Percentiles rank a stretch among this genome's conserved stretches.
Conservation (phyloP, 2,329 filamentous ascomycete genomes). For the Alternaria ventricosa region DNA sequence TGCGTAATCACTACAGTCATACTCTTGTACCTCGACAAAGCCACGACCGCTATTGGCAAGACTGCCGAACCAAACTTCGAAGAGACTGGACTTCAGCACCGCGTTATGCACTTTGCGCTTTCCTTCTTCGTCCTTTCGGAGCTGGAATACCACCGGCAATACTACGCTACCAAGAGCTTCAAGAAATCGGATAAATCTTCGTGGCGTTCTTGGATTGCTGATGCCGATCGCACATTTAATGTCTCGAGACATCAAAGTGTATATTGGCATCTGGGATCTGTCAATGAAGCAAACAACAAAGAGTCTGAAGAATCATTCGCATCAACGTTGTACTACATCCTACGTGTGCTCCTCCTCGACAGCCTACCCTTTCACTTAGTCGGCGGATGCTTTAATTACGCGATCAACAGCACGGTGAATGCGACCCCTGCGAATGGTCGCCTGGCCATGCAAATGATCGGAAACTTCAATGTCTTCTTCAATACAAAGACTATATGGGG, state of each 20-base stretch:
- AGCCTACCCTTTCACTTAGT: not conserved
- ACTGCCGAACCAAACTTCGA: not conserved
- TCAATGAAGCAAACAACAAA: not conserved
- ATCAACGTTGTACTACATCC: not conserved
- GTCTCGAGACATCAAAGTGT: not conserved
- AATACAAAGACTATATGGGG: not conserved
- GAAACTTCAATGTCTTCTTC: not conserved
- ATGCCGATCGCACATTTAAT: not conserved
- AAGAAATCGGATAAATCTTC: not conserved
- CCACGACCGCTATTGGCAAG: not conserved
- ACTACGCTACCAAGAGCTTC: not conserved
- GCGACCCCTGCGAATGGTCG: not conserved
- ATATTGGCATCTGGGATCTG: not conserved
- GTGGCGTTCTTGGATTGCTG: not conserved
- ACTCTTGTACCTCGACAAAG: not conserved
- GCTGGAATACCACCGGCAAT: not conserved
- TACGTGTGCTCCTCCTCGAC: not conserved
- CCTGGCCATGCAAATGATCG: not conserved
- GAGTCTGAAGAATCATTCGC: not conserved
- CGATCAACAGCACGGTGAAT: not conserved
- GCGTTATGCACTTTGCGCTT: not conserved
- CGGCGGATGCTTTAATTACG: not conserved
- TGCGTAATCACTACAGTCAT: not conserved
- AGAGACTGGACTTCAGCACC: not conserved
- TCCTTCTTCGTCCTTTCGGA: constrained; percentile 1